Percentiles rank a stretch among this genome's conserved stretches.
These are phyloP conservation scores for Hortaea sp. DNA, from an alignment of 2,329 filamentous ascomycete genomes.

Conservation along the genomic window DNA sequence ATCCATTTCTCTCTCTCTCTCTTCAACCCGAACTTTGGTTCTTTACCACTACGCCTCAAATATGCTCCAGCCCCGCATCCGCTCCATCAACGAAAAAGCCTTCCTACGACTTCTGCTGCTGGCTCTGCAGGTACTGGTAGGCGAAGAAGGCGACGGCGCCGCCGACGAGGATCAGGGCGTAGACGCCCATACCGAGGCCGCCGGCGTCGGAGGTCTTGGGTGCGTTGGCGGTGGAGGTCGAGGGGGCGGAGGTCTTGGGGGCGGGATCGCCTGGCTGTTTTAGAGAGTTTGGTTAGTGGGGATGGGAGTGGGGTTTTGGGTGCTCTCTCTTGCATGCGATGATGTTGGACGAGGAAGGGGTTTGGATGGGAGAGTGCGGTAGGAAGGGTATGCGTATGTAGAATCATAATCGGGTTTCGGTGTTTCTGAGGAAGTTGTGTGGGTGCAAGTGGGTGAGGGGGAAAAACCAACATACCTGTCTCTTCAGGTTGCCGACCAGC, in stretches of 20 bases:
- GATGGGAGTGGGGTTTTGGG: background rate
- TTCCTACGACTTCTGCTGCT: slow-evolving; percentile 25
- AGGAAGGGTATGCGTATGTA: background rate
- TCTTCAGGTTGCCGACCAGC: slow-evolving; percentile 67
- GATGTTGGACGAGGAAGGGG: too few relatives aligned
- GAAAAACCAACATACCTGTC: slow-evolving; percentile 66
- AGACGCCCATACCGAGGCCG: slow-evolving; percentile 65
- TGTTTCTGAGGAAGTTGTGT: too few relatives aligned
- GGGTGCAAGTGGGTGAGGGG: too few relatives aligned
- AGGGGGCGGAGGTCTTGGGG: slow-evolving; percentile 46
- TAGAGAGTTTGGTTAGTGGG: background rate
- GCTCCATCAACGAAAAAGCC: background rate
- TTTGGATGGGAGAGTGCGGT: background rate
- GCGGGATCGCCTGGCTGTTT: slow-evolving; percentile 64
- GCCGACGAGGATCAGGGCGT: slow-evolving; percentile 69
- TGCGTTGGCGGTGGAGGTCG: slow-evolving; percentile 36
- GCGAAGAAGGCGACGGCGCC: slow-evolving; percentile 66
- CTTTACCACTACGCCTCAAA: too few relatives aligned
- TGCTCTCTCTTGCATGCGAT: background rate
- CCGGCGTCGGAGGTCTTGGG: slow-evolving; percentile 34
- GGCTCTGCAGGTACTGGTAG: slow-evolving; percentile 74
- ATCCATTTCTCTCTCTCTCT: background rate
- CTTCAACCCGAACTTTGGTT: background rate
- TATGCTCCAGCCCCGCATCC: background rate
- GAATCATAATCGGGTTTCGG: too few relatives aligned